Evolutionary conservation across 2,329 filamentous ascomycete species (phyloP).

Genomic region (Scedosporium minutisporum): DNA sequence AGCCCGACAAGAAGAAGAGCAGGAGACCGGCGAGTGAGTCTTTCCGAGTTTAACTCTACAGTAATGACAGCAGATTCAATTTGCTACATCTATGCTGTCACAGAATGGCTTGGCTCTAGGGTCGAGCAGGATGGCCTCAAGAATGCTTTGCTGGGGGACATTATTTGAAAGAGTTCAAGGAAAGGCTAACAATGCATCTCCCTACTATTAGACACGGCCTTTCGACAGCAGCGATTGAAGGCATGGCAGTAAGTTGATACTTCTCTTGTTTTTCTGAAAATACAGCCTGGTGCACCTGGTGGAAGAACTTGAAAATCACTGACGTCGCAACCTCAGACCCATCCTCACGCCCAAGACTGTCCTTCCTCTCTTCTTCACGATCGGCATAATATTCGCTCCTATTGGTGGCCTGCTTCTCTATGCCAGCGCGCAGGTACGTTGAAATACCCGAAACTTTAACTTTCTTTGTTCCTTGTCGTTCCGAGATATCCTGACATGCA

Average conservation of each 20-base stretch:
- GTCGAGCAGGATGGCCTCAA: neutral
- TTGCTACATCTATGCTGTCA: neutral
- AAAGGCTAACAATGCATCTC: slow-evolving; percentile 7
- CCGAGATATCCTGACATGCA: neutral
- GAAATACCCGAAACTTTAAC: neutral
- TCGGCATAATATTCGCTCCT: slow-evolving; percentile 87
- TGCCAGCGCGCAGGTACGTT: slow-evolving; percentile 66
- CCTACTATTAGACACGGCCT: slow-evolving; percentile 67
- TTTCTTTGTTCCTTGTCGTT: neutral
- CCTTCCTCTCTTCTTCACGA: slow-evolving; percentile 78
- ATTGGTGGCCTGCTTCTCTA: slow-evolving; percentile 81
- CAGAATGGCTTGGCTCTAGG: no score
- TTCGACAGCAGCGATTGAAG: slow-evolving; percentile 91
- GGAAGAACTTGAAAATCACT: neutral
- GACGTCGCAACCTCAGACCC: slow-evolving; percentile 44
- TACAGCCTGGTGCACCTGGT: neutral
- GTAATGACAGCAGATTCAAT: neutral
- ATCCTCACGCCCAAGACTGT: slow-evolving; percentile 94
- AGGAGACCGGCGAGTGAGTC: slow-evolving; percentile 77
- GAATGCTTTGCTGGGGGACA: neutral
- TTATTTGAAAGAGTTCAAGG: neutral
- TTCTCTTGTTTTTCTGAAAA: neutral
- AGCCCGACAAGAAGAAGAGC: slow-evolving; percentile 75
- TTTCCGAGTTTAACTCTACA: slow-evolving; percentile 17
- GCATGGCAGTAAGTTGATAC: slow-evolving; percentile 79